Conservation (phyloP, 2,329 filamentous ascomycete genomes). For the Penicillium sp. region DNA sequence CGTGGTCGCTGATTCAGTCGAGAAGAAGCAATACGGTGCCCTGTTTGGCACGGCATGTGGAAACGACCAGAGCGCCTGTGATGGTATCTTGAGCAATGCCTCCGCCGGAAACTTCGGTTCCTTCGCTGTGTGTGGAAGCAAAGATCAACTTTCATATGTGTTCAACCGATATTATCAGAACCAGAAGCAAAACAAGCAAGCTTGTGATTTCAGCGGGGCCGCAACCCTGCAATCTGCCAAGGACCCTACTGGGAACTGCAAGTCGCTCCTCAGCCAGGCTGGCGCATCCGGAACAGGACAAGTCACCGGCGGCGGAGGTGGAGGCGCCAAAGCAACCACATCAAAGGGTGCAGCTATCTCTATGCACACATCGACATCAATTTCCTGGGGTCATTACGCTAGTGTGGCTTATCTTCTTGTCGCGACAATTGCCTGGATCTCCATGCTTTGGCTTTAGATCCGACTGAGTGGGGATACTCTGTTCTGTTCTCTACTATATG, state of each 20-base stretch:
- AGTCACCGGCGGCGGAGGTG: background rate
- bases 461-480: background rate
- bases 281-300: background rate
- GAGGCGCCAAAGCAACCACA: background rate
- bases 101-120: constrained; percentile 46
- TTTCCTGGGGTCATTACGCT: too few species aligned
- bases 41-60: constrained; percentile 63
- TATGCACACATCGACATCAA: background rate
- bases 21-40: constrained; percentile 49
- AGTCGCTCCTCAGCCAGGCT: constrained; percentile 1
- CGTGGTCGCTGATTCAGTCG: constrained; percentile 54
- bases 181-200: background rate
- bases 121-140: constrained; percentile 31
- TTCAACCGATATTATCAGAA: constrained; percentile 4
- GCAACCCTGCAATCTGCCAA: background rate
- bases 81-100: constrained; percentile 43
- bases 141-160: constrained; percentile 5
- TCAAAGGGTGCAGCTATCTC: background rate
- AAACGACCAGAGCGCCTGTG: constrained; percentile 34
- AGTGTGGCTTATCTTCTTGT: background rate
- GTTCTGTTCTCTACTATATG: background rate
- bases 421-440: background rate
- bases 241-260: constrained; percentile 2
- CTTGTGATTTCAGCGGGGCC: constrained; percentile 7
- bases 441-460: background rate